phyloP scores from a whole-genome alignment of 2,329 filamentous ascomycete genomes.

The Monosporascus cannonballus region DNA sequence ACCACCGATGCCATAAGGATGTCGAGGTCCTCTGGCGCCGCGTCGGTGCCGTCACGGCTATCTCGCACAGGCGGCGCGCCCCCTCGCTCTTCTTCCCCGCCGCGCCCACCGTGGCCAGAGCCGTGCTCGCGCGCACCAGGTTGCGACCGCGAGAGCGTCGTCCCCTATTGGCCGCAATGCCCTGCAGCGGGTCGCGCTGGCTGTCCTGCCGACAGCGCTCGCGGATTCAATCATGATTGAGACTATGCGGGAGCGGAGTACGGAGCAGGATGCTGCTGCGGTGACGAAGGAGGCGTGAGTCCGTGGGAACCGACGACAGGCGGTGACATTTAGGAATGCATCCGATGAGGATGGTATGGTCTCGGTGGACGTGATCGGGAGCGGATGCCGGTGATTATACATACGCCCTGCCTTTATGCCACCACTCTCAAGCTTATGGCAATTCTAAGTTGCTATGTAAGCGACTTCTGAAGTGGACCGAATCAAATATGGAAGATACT shows the following conservation, averaged over 20 bases:
- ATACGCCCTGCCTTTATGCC: too few relatives aligned
- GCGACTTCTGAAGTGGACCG: too few relatives aligned
- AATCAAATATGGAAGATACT: too few relatives aligned
- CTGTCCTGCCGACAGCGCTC: neutral
- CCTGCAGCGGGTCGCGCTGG: neutral
- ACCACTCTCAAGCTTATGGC: too few relatives aligned
- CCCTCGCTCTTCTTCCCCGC: neutral
- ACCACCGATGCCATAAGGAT: too few relatives aligned
- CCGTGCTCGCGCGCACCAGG: slow-evolving; percentile 2
- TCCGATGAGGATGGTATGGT: too few relatives aligned
- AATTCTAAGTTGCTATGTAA: too few relatives aligned
- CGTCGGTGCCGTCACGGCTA: slow-evolving; percentile 8
- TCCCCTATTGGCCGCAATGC: neutral
- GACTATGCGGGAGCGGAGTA: neutral
- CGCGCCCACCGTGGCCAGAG: slow-evolving; percentile 1
- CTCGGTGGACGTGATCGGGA: too few relatives aligned
- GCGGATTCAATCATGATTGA: neutral
- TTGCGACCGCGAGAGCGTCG: neutral
- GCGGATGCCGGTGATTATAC: too few relatives aligned
- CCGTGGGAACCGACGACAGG: too few relatives aligned
- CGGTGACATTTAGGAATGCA: too few relatives aligned
- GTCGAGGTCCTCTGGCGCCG: neutral
- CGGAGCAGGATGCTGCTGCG: neutral
- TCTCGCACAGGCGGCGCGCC: slow-evolving; percentile 1
- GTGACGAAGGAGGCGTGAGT: neutral